Evolutionary conservation across 139 green algal genomes (phyloP).

Genomic region (Chlorella sp.): DNA sequence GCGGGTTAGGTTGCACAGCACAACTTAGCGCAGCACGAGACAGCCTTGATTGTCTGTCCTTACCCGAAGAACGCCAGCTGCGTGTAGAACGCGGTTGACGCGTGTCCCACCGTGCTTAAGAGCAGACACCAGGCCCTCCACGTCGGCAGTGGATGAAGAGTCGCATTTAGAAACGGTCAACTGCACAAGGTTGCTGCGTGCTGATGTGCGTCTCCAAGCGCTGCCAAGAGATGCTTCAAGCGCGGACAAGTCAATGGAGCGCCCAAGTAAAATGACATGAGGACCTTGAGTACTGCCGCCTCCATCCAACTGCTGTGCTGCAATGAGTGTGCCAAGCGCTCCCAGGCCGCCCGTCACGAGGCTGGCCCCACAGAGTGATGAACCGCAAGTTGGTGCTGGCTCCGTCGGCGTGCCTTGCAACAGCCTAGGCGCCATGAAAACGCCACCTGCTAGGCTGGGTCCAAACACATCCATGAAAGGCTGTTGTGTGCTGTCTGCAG

Average conservation of each 20-base stretch:
- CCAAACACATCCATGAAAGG: not conserved
- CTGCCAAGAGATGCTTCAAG: conserved; percentile 3
- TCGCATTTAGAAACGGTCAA: conserved; percentile 47
- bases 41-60: not conserved
- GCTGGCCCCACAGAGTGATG: conserved; percentile 8
- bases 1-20: not conserved
- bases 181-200: too few species aligned
- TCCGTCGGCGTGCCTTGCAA: not conserved
- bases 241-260: not conserved
- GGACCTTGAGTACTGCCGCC: not conserved
- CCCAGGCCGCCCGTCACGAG: conserved; percentile 58
- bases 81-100: conserved; percentile 61
- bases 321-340: conserved; percentile 59
- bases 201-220: not conserved
- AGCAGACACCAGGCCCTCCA: not conserved
- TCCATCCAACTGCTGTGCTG: conserved; percentile 62
- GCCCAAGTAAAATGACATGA: conserved; percentile 23
- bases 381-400: not conserved
- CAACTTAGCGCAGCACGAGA: too few species aligned
- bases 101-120: not conserved
- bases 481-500: too few species aligned
- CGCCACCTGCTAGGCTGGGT: not conserved
- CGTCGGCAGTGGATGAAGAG: conserved; percentile 15
- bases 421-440: conserved; percentile 1
- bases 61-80: conserved; percentile 67